Conservation (phyloP, 768 basidiomycete genomes). For the Lentinula raphanica region DNA sequence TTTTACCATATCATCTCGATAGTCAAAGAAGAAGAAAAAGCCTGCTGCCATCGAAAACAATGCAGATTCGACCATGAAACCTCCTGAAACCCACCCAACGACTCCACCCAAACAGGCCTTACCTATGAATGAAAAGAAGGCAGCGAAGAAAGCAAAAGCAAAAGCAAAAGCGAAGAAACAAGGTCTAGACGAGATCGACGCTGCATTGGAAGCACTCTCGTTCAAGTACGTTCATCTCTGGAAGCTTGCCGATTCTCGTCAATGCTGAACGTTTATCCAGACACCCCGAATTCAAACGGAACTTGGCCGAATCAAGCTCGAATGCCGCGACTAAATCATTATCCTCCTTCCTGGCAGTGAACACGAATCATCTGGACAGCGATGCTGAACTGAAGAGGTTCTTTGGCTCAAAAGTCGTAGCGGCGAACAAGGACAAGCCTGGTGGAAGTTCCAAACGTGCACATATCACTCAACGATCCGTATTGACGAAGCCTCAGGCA, state of each 20-base stretch:
- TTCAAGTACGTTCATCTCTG: conserved; percentile 46
- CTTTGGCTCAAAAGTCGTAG: conserved; percentile 87
- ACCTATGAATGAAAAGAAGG: conserved; percentile 46
- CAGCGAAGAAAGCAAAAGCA: conserved; percentile 57
- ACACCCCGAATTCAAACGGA: conserved; percentile 44
- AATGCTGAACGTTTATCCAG: conserved; percentile 21
- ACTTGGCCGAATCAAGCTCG: conserved; percentile 18
- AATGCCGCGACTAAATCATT: conserved; percentile 29
- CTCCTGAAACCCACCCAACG: background rate
- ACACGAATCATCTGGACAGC: conserved; percentile 73
- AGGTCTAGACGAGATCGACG: conserved; percentile 74
- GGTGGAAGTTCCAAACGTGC: conserved; percentile 33
- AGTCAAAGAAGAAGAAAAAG: conserved; percentile 37
- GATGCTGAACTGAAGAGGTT: conserved; percentile 91
- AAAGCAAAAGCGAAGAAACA: conserved; percentile 66
- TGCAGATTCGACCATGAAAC: background rate
- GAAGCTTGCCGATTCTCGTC: background rate
- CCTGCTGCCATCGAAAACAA: conserved; percentile 10
- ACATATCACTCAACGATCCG: conserved; percentile 49
- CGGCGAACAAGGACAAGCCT: conserved; percentile 43
- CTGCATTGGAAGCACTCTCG: conserved; percentile 79
- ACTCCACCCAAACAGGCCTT: conserved; percentile 11
- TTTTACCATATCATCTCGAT: background rate
- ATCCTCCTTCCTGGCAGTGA: conserved; percentile 68
- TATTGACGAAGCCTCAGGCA: conserved; percentile 70